phyloP scores from a whole-genome alignment of 176 grass and related monocot species.

The Cenchrus purpureus region DNA sequence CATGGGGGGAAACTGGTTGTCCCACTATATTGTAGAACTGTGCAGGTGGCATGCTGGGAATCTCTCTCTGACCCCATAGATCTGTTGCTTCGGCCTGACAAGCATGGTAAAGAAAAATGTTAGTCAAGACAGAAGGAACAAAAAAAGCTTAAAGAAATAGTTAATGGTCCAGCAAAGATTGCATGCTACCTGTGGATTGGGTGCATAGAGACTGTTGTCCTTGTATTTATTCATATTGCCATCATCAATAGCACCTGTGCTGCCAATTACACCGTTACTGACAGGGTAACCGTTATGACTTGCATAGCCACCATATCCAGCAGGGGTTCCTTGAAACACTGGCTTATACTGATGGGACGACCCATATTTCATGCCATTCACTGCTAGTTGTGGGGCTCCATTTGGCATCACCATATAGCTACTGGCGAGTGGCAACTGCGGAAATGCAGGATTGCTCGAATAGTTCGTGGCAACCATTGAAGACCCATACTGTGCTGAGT shows the following conservation, averaged over 20 bases:
- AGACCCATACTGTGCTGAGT: constrained; percentile 59
- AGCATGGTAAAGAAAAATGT: background rate
- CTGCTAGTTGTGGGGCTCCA: constrained; percentile 52
- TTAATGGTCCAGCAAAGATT: background rate
- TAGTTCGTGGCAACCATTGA: constrained; percentile 61
- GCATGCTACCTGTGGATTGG: constrained; percentile 53
- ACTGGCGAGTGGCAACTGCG: constrained; percentile 51
- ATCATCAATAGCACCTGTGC: constrained; percentile 47
- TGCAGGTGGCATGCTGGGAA: constrained; percentile 45
- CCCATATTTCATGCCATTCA: constrained; percentile 59
- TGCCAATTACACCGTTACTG: constrained; percentile 46
- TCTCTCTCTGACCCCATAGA: constrained; percentile 57
- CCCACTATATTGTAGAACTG: constrained; percentile 60
- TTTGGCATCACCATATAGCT: constrained; percentile 76
- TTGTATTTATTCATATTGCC: constrained; percentile 56
- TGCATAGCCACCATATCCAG: constrained; percentile 54
- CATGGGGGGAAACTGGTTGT: constrained; percentile 52
- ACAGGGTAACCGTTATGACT: constrained; percentile 63
- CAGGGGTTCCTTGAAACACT: constrained; percentile 49
- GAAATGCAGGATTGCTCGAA: constrained; percentile 64
- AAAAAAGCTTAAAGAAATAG: background rate
- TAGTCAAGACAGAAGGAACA: background rate
- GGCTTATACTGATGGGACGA: constrained; percentile 60
- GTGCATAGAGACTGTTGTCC: constrained; percentile 55
- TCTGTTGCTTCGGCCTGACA: constrained; percentile 59